Conservation (phyloP, 2,329 filamentous ascomycete species). For the Chalaropsis ovoidea region DNA sequence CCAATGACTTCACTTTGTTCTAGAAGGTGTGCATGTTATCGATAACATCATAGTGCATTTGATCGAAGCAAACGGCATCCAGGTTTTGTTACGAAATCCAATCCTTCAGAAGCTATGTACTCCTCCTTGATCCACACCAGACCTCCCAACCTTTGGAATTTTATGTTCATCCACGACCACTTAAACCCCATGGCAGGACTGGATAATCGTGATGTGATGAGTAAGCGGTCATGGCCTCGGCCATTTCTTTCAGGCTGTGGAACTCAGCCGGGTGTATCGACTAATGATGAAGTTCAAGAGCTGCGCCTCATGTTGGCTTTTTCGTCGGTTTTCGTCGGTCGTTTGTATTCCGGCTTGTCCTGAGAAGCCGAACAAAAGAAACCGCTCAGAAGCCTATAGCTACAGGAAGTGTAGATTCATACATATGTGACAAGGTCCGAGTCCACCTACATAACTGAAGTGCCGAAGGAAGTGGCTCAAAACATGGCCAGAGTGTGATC, state of each 20-base stretch:
- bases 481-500: slow-evolving; percentile 6
- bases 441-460: not conserved
- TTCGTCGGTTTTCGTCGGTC: not conserved
- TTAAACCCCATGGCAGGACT: not conserved
- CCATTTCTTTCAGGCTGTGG: not conserved
- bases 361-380: not conserved
- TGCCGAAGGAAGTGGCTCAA: slow-evolving; percentile 3
- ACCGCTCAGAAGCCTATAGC: not conserved
- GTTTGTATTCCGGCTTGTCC: too few relatives aligned
- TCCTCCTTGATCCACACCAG: not conserved
- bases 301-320: not conserved
- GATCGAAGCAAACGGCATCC: not conserved
- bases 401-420: too few relatives aligned
- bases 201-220: too few relatives aligned
- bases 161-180: not conserved
- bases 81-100: not conserved
- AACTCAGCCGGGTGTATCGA: not conserved
- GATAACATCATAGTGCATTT: not conserved
- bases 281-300: not conserved
- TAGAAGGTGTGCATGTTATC: not conserved
- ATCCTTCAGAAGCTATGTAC: not conserved
- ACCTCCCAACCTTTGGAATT: not conserved
- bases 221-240: not conserved
- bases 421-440: not conserved
- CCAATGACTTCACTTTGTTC: not conserved